Base-by-base conservation (phyloP, 1,139 yeast genomes). In the Kluyveromyces sp. region DNA sequence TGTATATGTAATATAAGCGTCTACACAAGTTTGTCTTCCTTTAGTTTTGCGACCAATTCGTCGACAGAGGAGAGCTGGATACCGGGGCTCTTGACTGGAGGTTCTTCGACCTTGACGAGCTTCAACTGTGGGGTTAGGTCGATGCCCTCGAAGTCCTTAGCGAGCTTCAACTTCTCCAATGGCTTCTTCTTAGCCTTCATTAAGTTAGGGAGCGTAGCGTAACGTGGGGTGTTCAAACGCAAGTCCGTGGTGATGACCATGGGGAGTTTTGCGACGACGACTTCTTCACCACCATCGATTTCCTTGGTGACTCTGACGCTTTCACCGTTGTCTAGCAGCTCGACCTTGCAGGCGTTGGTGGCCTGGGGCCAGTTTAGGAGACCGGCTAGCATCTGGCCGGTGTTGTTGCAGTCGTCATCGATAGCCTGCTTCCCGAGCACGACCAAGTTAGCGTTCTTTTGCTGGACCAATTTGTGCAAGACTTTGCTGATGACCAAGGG, bases 111-210 rank as follows among this genome's bases (percentile, higher is more conserved):
- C 61, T 81, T 79, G 51, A 88, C 62, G 3, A 81, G 74, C 62
- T 87, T 81, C 50, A 90, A 69, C 59, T 95, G 78, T 42, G 77
- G 75, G 32, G 77, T 65, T 25, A 80, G 64, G 44, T 83, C 87
- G 32, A 88, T 73, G 28, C 81, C 87, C 10, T 50, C 43, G 52
- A 86, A 77, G 57, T 86, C 95, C n/a, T 72, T 71, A 25, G 39
- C 39, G 21, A 85, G 72, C 62, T 77, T 79, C 55, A 84, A 66
- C 57, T 80, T 82, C 36, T 61, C 65, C 65, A 90, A 74, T 6
- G 96, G 96, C 74, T 88, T 89, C 79, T 90, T 90, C 74, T 92
- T 92, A 47, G 97, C 98, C 74, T 92, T 92, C 98, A 92, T 92
- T 69, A 89, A 79, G 65, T 90, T 92, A 48, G 96, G 97, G 61